phyloP scores from a whole-genome alignment of 345 rosid species.

The Eucalyptus polyanthemos region DNA sequence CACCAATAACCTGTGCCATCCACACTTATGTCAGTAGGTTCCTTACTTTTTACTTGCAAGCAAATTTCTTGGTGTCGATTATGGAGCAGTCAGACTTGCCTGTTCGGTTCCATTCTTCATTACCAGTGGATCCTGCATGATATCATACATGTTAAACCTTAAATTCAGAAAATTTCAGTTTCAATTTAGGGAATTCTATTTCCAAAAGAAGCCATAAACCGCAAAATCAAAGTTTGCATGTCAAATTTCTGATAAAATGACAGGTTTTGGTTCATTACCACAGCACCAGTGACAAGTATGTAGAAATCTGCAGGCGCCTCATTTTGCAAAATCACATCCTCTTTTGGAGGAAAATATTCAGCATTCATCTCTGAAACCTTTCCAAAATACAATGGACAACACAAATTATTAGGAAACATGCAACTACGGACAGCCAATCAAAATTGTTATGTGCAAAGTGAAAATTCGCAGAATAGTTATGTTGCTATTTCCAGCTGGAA shows the following conservation, averaged over 20 bases:
- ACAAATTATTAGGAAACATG: background rate
- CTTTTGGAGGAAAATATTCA: slow-evolving; percentile 81
- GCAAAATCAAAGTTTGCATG: background rate
- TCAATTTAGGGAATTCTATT: background rate
- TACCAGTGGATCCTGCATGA: slow-evolving; percentile 38
- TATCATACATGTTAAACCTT: background rate
- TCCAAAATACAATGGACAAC: background rate
- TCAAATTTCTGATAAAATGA: background rate
- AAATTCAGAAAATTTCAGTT: background rate
- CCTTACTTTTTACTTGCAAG: background rate
- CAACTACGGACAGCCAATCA: background rate
- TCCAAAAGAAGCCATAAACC: background rate
- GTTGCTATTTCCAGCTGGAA: slow-evolving; percentile 50
- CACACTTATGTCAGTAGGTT: background rate
- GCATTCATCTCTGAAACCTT: slow-evolving; percentile 85
- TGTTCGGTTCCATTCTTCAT: slow-evolving; percentile 35
- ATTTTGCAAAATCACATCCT: slow-evolving; percentile 72
- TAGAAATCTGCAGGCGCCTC: slow-evolving; percentile 86
- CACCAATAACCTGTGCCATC: slow-evolving; percentile 43
- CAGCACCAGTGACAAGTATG: slow-evolving; percentile 57
- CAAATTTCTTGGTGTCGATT: background rate
- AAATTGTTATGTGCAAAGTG: background rate
- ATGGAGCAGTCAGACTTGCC: slow-evolving; percentile 10
- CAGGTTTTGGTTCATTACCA: slow-evolving; percentile 21
- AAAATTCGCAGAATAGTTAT: background rate